Percentiles rank a stretch among this genome's conserved stretches.
These are phyloP conservation scores for Ascochyta rabiei DNA, from an alignment of 2,329 filamentous ascomycete genomes.

Conservation along the genomic window DNA sequence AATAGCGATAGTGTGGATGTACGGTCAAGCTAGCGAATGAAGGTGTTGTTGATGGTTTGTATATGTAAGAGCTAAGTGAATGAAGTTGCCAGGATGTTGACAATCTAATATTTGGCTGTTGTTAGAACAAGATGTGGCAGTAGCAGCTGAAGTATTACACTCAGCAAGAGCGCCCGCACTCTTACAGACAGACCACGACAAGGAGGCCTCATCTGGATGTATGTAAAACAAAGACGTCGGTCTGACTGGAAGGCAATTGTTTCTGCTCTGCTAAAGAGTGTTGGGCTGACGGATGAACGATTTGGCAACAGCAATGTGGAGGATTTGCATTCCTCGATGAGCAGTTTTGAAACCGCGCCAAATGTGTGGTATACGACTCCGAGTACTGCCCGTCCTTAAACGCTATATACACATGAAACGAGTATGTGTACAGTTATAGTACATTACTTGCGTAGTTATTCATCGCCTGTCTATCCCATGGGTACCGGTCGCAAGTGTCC, in stretches of 20 bases:
- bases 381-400: not conserved
- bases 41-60: not conserved
- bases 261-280: not conserved
- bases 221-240: not conserved
- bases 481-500: constrained; percentile 69
- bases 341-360: not conserved
- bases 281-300: not conserved
- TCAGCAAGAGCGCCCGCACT: not conserved
- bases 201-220: not conserved
- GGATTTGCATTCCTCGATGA: not conserved
- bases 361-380: too few relatives aligned
- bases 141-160: not conserved
- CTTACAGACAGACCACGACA: not conserved
- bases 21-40: not conserved
- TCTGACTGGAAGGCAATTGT: not conserved
- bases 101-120: not conserved
- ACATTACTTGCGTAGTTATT: constrained; percentile 8
- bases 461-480: constrained; percentile 20
- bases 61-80: not conserved
- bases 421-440: constrained; percentile 10
- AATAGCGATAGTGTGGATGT: constrained; percentile 5
- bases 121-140: not conserved
- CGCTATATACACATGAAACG: not conserved
- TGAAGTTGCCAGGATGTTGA: not conserved
- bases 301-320: not conserved